Evolutionary conservation across 345 rosid genomes (phyloP), one percentile per base, ranked within the genome.

Genomic region (Stellera chamaejasme): DNA sequence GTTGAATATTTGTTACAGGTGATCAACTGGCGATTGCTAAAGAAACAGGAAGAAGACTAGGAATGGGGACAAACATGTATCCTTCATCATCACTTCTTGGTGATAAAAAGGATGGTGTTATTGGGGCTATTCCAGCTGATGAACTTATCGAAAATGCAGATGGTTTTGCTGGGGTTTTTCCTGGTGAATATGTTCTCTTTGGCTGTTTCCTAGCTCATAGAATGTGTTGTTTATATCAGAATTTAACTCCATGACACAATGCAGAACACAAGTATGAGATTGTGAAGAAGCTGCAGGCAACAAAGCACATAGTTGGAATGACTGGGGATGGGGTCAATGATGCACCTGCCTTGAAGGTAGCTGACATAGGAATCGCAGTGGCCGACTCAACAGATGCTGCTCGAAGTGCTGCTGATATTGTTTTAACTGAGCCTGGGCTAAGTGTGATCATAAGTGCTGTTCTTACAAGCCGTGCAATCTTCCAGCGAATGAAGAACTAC

Each of bases 61-160:
- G 98, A 60, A 91, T 91, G 98, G 98, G 98, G 25, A 78, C 92
- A 59, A 91, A 91, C 71, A 88, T 91, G 96, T 88, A 91, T 59
- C 98, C 95, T 25, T 88, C 98, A 48, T 74, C 95, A 27, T 82
- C 95, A 69, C 79, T 91, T 70, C 86, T 89, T 6, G 88, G 95
- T 19, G 83, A 82, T 32, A 62, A 69, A 61, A 90, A 82, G 73
- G 76, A 76, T 55, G 65, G 57, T 10, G 65, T 58, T 55, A 43
- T 88, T 60, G 78, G 72, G 44, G 71, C 67, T 52, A 53, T 84
- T 12, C 81, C 88, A 32, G 65, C 82, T 42, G 95, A 86, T 43
- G 92, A 86, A 54, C 85, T 90, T 59, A 89, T 89, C 2, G 95
- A 89, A 73, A 85, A 80, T 60, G 97, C 95, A 14, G 97, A 85